These are phyloP conservation scores for Phytophthora constricta DNA, from an alignment of 352 stramenopile genomes.

Conservation along the genomic window DNA sequence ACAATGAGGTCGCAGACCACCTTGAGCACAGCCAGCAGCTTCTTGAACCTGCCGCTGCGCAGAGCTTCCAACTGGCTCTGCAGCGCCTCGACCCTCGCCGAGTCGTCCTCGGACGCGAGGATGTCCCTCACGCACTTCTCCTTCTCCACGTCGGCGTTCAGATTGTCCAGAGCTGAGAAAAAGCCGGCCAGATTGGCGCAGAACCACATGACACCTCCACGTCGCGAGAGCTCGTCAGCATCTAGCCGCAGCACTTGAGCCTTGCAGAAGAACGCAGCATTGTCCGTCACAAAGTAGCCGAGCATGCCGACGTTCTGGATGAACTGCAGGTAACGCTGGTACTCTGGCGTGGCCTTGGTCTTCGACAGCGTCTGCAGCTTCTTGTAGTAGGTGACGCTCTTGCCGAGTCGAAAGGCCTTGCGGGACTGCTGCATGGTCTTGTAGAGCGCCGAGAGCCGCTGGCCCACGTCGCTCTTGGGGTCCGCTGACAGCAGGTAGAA, in stretches of 20 bases:
- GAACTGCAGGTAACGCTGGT: conserved; percentile 69
- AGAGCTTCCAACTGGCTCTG: conserved; percentile 69
- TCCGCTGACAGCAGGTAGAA: conserved; percentile 83
- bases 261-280: conserved; percentile 85
- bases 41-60: conserved; percentile 72
- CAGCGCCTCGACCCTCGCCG: conserved; percentile 54
- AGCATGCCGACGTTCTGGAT: conserved; percentile 86
- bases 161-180: conserved; percentile 66
- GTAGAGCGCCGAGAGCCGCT: conserved; percentile 79
- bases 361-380: conserved; percentile 64
- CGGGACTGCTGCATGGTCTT: conserved; percentile 83
- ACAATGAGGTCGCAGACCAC: conserved; percentile 87
- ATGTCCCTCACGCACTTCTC: conserved; percentile 82
- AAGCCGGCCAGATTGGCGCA: conserved; percentile 85
- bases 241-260: conserved; percentile 76
- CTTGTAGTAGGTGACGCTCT: conserved; percentile 83
- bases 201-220: conserved; percentile 86
- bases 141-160: conserved; percentile 83
- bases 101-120: conserved; percentile 72
- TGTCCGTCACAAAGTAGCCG: conserved; percentile 89
- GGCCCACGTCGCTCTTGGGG: conserved; percentile 82
- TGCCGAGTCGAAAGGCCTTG: conserved; percentile 88
- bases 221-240: conserved; percentile 64
- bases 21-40: conserved; percentile 85
- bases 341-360: conserved; percentile 64